A percentile compares a stretch with the other conserved stretches of the same genome.
Evolutionary conservation across 371 early-diverging fungal species (phyloP).

Genomic region (Rhizopus arrhizus): DNA sequence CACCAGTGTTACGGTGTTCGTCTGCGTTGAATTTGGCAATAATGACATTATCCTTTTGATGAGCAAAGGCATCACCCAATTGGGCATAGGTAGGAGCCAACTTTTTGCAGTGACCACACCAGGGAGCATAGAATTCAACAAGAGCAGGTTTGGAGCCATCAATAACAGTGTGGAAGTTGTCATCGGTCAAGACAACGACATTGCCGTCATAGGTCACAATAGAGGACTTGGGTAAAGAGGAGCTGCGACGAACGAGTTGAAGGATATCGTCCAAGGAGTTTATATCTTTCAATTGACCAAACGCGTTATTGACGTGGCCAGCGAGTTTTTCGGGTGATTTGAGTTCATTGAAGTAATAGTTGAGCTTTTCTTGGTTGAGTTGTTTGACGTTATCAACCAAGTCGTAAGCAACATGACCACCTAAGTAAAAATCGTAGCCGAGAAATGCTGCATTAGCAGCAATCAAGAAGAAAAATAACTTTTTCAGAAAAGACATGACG

Average conservation of each 20-base stretch:
- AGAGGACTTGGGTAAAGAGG: slow-evolving; percentile 12
- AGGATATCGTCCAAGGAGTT: slow-evolving; percentile 52
- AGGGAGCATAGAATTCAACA: slow-evolving; percentile 92
- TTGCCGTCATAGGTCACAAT: slow-evolving; percentile 36
- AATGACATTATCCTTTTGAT: slow-evolving; percentile 70
- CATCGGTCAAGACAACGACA: slow-evolving; percentile 74
- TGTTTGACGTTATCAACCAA: slow-evolving; percentile 56
- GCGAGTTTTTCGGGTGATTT: slow-evolving; percentile 56
- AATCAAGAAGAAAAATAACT: slow-evolving; percentile 41
- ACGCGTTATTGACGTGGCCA: slow-evolving; percentile 47
- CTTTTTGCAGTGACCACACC: slow-evolving; percentile 94
- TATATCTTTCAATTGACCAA: slow-evolving; percentile 60
- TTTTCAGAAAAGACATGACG: slow-evolving; percentile 35
- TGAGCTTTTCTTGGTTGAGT: slow-evolving; percentile 50
- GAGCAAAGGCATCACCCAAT: slow-evolving; percentile 75
- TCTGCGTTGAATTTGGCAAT: slow-evolving; percentile 94
- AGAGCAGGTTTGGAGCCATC: slow-evolving; percentile 90
- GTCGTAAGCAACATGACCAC: slow-evolving; percentile 59
- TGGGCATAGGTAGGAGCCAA: slow-evolving; percentile 85
- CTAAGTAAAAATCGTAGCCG: slow-evolving; percentile 47
- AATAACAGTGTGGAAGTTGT: slow-evolving; percentile 73
- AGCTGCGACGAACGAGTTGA: slow-evolving; percentile 40
- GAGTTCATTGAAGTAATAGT: slow-evolving; percentile 38
- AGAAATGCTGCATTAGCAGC: slow-evolving; percentile 42
- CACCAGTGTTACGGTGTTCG: slow-evolving; percentile 75